Conservation (phyloP, 495 filamentous ascomycete genomes). For the Glutinoglossum americanum region DNA sequence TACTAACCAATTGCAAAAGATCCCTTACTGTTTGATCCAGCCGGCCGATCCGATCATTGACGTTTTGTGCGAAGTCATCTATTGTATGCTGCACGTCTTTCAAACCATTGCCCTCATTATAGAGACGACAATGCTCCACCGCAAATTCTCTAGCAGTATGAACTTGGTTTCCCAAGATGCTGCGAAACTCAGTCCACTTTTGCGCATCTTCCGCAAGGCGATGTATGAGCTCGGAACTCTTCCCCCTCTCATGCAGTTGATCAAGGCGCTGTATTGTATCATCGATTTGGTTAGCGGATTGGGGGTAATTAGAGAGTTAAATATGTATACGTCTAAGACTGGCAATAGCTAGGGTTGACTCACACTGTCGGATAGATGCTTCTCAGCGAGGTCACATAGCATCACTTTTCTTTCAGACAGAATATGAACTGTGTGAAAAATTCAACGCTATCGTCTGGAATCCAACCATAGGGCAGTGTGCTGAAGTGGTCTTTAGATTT, state of each 20-base stretch:
- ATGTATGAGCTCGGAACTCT: constrained; percentile 3
- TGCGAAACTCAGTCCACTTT: constrained; percentile 11
- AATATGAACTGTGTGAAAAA: constrained; percentile 10
- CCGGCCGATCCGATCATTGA: constrained; percentile 8
- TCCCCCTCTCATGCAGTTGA: no score
- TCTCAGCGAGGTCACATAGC: constrained; percentile 1
- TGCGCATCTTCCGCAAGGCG: constrained; percentile 8
- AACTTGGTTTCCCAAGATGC: constrained; percentile 7
- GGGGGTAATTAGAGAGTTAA: no score
- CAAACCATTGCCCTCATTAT: neutral
- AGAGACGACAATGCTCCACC: constrained; percentile 8
- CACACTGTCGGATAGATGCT: no score
- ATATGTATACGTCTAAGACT: no score
- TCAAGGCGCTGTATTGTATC: no score
- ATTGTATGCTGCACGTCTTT: neutral
- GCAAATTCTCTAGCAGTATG: constrained; percentile 8
- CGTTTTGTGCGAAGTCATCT: constrained; percentile 5
- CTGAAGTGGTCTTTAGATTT: constrained; percentile 9
- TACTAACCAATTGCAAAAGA: constrained; percentile 11
- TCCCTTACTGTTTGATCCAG: constrained; percentile 11
- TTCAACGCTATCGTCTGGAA: constrained; percentile 9
- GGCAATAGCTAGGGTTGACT: no score
- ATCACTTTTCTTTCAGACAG: constrained; percentile 8
- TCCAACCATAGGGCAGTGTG: constrained; percentile 10
- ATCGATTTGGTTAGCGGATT: no score